A percentile compares a stretch with the other conserved stretches of the same genome.
These are phyloP conservation scores for Blastobotrys parvus DNA, from an alignment of 805 yeast genomes.

Conservation along the genomic window DNA sequence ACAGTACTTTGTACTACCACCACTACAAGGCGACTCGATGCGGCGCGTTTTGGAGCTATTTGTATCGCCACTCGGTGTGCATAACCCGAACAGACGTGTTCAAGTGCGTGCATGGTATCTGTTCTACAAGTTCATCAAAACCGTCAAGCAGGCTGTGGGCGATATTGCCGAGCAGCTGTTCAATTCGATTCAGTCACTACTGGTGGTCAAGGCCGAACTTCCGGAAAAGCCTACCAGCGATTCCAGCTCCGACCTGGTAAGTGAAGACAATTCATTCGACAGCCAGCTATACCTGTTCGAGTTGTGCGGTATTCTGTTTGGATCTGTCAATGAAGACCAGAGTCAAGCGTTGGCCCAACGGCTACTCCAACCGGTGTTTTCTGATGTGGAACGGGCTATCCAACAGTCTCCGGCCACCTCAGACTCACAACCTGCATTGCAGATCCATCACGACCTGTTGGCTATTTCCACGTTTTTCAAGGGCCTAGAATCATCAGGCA, in stretches of 20 bases:
- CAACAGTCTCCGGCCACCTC: slow-evolving; percentile 8
- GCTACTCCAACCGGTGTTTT: slow-evolving; percentile 67
- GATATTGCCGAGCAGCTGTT: slow-evolving; percentile 48
- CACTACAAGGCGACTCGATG: slow-evolving; percentile 30
- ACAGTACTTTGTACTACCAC: slow-evolving; percentile 41
- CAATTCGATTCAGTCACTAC: slow-evolving; percentile 50
- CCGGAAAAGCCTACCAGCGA: slow-evolving; percentile 24
- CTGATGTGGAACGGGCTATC: slow-evolving; percentile 53
- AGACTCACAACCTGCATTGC: slow-evolving; percentile 45
- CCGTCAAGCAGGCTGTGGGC: slow-evolving; percentile 59
- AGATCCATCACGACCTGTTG: slow-evolving; percentile 79
- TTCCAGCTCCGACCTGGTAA: slow-evolving; percentile 29
- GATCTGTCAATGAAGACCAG: slow-evolving; percentile 38
- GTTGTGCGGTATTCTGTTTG: slow-evolving; percentile 69
- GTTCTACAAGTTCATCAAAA: slow-evolving; percentile 71
- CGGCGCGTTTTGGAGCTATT: slow-evolving; percentile 63
- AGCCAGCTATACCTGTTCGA: slow-evolving; percentile 80
- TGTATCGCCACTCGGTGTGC: slow-evolving; percentile 73
- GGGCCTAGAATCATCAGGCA: slow-evolving; percentile 55
- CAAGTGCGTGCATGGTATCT: slow-evolving; percentile 85
- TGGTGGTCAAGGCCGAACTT: slow-evolving; percentile 53
- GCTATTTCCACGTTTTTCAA: slow-evolving; percentile 86
- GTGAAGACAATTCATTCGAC: slow-evolving; percentile 51
- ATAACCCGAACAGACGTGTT: slow-evolving; percentile 64
- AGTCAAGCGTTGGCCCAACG: slow-evolving; percentile 45